Conservation (phyloP, 2,329 filamentous ascomycete species). For the Microascus cirrosus region DNA sequence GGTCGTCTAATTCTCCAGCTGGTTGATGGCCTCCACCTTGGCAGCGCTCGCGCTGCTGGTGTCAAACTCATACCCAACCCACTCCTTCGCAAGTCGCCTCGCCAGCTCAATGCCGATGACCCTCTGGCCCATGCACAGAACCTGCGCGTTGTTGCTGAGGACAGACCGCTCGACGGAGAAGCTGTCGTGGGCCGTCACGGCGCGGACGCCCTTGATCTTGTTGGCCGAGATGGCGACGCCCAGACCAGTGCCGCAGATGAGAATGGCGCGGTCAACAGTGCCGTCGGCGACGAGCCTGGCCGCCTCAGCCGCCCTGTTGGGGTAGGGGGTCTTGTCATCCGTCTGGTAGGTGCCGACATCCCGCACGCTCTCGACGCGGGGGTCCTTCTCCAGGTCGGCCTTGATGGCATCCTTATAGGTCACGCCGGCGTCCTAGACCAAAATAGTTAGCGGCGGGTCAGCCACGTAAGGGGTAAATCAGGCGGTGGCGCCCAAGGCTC, state of each 20-base stretch:
- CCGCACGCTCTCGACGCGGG: slow-evolving; percentile 54
- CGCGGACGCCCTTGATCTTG: slow-evolving; percentile 73
- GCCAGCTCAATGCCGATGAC: slow-evolving; percentile 76
- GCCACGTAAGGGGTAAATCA: neutral
- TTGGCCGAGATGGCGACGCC: slow-evolving; percentile 85
- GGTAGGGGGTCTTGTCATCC: slow-evolving; percentile 71
- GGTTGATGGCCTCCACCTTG: slow-evolving; percentile 30
- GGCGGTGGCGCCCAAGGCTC: neutral
- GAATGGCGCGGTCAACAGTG: slow-evolving; percentile 63
- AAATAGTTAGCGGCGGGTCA: slow-evolving; percentile 5
- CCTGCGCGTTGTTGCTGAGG: slow-evolving; percentile 77
- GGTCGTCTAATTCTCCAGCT: slow-evolving; percentile 20
- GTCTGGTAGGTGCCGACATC: slow-evolving; percentile 62
- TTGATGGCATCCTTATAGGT: slow-evolving; percentile 72
- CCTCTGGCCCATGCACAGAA: slow-evolving; percentile 75
- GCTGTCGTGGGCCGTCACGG: slow-evolving; percentile 82
- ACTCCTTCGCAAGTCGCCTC: slow-evolving; percentile 66
- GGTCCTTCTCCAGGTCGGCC: slow-evolving; percentile 55
- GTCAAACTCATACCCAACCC: slow-evolving; percentile 77
- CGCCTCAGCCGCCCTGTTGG: slow-evolving; percentile 64
- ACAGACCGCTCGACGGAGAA: slow-evolving; percentile 75
- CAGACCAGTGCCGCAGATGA: slow-evolving; percentile 79
- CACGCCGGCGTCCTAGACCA: slow-evolving; percentile 54
- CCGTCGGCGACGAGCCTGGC: slow-evolving; percentile 51
- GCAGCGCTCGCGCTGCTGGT: slow-evolving; percentile 32